phyloP scores from a whole-genome alignment of 1,139 yeast species.

The Saccharomycopsis hybrid region DNA sequence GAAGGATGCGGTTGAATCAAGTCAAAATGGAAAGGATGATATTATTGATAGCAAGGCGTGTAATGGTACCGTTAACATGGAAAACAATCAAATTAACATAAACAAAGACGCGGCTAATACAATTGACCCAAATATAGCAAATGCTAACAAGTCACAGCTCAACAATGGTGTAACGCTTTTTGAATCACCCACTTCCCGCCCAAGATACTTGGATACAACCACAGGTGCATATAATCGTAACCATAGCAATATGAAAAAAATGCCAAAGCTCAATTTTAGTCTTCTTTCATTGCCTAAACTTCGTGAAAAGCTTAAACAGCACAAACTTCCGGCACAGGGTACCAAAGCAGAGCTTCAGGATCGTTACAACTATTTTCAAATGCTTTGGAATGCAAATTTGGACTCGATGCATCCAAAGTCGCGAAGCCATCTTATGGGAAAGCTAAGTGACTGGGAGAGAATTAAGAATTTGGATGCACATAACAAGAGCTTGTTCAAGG shows the following conservation, averaged over 20 bases:
- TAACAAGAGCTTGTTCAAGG: constrained; percentile 4
- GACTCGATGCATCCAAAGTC: constrained; percentile 13
- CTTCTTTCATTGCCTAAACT: constrained; percentile 6
- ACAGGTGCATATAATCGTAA: too few relatives aligned
- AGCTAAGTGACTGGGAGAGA: constrained; percentile 12
- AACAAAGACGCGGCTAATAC: too few relatives aligned
- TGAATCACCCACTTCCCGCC: too few relatives aligned
- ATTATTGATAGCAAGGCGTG: too few relatives aligned
- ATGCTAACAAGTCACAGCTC: too few relatives aligned
- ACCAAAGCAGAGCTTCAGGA: constrained; percentile 7
- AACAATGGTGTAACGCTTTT: too few relatives aligned
- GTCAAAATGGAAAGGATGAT: too few relatives aligned
- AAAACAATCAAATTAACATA: too few relatives aligned
- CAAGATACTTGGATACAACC: too few relatives aligned
- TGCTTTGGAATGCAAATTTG: constrained; percentile 14
- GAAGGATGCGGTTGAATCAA: too few relatives aligned
- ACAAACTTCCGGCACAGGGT: constrained; percentile 6
- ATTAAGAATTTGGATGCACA: constrained; percentile 5
- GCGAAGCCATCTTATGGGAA: constrained; percentile 1
- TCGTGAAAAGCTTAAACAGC: constrained; percentile 10
- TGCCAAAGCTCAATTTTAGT: constrained; percentile 10
- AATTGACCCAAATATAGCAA: too few relatives aligned
- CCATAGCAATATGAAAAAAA: not conserved
- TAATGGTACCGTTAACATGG: too few relatives aligned
- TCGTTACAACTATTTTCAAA: constrained; percentile 11